Evolutionary conservation across 2,329 filamentous ascomycete genomes (phyloP).

Genomic region (Colletotrichum falcatum): DNA sequence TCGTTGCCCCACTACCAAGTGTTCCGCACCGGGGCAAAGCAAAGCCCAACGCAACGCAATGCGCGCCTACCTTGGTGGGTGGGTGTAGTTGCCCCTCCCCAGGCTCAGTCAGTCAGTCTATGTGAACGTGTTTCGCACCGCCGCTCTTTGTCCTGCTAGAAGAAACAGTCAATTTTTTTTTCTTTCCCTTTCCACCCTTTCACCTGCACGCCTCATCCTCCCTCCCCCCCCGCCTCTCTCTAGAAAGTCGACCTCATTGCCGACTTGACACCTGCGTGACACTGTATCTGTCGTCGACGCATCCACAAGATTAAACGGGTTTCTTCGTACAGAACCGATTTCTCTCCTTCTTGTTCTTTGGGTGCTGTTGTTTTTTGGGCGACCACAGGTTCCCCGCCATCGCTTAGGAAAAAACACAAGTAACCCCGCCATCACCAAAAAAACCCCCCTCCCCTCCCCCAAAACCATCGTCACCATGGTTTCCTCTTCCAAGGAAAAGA

Average conservation of each 20-base stretch:
- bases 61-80: constrained; percentile 10
- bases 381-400: constrained; percentile 39
- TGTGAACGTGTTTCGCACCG: constrained; percentile 36
- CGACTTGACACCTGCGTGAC: constrained; percentile 37
- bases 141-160: constrained; percentile 36
- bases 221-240: not conserved
- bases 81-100: constrained; percentile 31
- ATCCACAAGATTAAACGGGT: constrained; percentile 3
- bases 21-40: not conserved
- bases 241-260: constrained; percentile 37
- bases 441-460: too few species aligned
- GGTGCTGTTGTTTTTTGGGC: constrained; percentile 19
- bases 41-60: not conserved
- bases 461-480: constrained; percentile 62
- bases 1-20: constrained; percentile 21
- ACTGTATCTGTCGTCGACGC: constrained; percentile 26
- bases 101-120: not conserved
- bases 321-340: constrained; percentile 6
- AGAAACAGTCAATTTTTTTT: constrained; percentile 31
- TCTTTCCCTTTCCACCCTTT: constrained; percentile 21
- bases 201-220: constrained; percentile 30
- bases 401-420: constrained; percentile 36
- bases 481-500: constrained; percentile 77
- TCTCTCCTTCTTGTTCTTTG: constrained; percentile 6
- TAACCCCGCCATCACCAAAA: constrained; percentile 39